phyloP scores from a whole-genome alignment of 73 alveolate species.

The Tetrahymena thermophila region DNA sequence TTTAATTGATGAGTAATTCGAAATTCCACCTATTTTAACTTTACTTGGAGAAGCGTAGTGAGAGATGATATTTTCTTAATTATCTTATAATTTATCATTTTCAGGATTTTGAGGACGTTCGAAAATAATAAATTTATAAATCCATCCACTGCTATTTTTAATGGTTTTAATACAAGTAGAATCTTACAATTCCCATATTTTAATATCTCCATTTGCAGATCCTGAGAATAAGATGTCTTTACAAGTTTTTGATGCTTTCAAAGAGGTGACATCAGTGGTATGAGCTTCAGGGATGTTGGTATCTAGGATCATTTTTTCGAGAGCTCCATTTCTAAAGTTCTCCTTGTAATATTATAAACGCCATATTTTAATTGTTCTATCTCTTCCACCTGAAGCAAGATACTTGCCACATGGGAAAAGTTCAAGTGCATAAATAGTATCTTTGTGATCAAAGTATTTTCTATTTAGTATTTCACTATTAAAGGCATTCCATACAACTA shows the following conservation, averaged over 20 bases:
- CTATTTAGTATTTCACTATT: not conserved
- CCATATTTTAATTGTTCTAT: not conserved
- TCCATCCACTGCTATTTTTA: not conserved
- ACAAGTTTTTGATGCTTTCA: not conserved
- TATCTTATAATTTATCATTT: not conserved
- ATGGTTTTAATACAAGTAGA: not conserved
- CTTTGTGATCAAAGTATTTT: not conserved
- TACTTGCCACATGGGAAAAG: not conserved
- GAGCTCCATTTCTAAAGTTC: not conserved
- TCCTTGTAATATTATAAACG: not conserved
- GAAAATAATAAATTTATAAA: not conserved
- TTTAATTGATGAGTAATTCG: not conserved
- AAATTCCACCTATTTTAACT: not conserved
- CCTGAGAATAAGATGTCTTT: not conserved
- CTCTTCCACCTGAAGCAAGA: not conserved
- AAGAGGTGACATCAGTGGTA: not conserved
- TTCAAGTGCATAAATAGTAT: not conserved
- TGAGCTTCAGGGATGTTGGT: not conserved
- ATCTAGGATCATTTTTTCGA: not conserved
- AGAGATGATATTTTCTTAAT: not conserved
- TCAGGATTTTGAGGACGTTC: not conserved
- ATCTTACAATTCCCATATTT: not conserved
- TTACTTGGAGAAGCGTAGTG: not conserved
- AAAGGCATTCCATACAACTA: not conserved
- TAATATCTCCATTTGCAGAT: not conserved